Conservation (phyloP, 768 basidiomycete species). For the Termitomyces sp. region DNA sequence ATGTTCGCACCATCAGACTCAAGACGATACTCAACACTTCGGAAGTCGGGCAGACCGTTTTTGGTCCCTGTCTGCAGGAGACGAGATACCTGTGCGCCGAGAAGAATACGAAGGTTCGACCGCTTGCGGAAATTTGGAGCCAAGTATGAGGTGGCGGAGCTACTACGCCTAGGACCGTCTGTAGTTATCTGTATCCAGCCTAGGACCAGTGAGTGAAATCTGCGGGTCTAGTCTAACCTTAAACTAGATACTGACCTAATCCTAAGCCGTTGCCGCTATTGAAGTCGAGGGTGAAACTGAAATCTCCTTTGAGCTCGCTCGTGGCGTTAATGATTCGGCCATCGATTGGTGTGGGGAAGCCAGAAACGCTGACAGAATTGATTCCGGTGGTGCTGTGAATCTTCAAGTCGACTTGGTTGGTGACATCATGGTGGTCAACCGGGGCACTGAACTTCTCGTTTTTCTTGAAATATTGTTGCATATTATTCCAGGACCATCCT, state of each 20-base stretch:
- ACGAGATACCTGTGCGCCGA: constrained; percentile 21
- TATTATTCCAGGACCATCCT: constrained; percentile 26
- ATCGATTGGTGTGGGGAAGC: constrained; percentile 17
- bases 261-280: constrained; percentile 18
- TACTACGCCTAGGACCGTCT: constrained; percentile 15
- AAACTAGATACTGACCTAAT: constrained; percentile 1
- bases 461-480: constrained; percentile 21
- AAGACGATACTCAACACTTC: constrained; percentile 12
- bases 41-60: constrained; percentile 9
- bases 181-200: constrained; percentile 19
- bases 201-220: background rate
- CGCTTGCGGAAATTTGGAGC: constrained; percentile 13
- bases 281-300: constrained; percentile 14
- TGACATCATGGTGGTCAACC: constrained; percentile 20
- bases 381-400: constrained; percentile 22
- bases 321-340: constrained; percentile 20
- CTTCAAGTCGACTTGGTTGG: constrained; percentile 21
- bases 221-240: background rate
- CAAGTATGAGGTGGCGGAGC: constrained; percentile 21
- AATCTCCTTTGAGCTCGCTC: constrained; percentile 12
- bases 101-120: constrained; percentile 17
- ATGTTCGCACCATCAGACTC: background rate
- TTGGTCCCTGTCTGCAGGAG: constrained; percentile 11
- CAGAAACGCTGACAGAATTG: constrained; percentile 18
- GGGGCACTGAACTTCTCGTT: constrained; percentile 17